Evolutionary conservation across 352 stramenopile genomes (phyloP).

Genomic region (Pythium biforme): DNA sequence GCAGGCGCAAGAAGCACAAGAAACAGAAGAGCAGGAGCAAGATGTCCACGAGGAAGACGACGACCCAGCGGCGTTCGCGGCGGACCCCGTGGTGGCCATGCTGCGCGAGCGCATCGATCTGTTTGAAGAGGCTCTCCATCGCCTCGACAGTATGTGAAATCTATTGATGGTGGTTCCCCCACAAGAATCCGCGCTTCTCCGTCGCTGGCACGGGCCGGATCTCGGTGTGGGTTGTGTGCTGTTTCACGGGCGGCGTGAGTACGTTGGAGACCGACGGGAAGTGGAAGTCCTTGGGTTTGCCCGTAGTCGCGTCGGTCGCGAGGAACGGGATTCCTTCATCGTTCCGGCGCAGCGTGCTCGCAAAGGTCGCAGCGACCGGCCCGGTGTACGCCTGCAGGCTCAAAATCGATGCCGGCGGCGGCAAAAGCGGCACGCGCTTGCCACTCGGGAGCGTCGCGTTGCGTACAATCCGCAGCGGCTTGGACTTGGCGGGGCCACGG

Average conservation of each 20-base stretch:
- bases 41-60: background rate
- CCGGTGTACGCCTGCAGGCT: conserved; percentile 63
- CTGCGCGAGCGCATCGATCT: conserved; percentile 42
- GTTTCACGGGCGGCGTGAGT: conserved; percentile 62
- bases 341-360: conserved; percentile 38
- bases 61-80: conserved; percentile 1
- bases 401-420: conserved; percentile 67
- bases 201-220: conserved; percentile 31
- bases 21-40: background rate
- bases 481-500: conserved; percentile 40
- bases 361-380: conserved; percentile 50
- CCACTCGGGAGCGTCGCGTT: conserved; percentile 76
- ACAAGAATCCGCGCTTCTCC: conserved; percentile 55
- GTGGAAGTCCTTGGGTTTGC: conserved; percentile 50
- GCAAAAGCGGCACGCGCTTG: conserved; percentile 59
- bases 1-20: too few relatives aligned
- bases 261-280: conserved; percentile 57
- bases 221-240: conserved; percentile 50
- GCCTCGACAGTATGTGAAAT: conserved; percentile 22
- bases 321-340: conserved; percentile 38
- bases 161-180: conserved; percentile 25
- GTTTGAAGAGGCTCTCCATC: conserved; percentile 42
- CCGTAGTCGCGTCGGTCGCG: conserved; percentile 32
- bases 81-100: conserved; percentile 43
- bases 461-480: conserved; percentile 74